Percentiles rank a stretch among this genome's conserved stretches.
Conservation (phyloP, 2,329 filamentous ascomycete genomes). For the Trichoderma gracile region DNA sequence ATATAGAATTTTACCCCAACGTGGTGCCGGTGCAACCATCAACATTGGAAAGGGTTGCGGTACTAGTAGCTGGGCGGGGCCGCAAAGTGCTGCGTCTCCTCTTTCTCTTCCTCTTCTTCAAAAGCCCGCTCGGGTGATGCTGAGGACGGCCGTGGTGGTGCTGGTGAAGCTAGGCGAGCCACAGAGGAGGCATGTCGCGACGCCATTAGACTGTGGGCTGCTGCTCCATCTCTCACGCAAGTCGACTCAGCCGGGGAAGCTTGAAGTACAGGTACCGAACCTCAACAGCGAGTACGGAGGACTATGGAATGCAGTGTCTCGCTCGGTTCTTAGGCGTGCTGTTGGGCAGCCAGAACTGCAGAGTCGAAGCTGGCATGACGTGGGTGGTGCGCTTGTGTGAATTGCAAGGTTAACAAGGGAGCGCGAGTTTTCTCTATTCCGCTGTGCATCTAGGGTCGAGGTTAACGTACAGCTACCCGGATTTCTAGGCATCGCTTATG, state of each 20-base stretch:
- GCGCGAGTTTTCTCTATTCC: background rate
- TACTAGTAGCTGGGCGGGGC: conserved; percentile 18
- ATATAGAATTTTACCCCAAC: conserved; percentile 24
- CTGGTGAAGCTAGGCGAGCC: background rate
- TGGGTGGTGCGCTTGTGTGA: background rate
- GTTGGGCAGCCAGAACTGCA: too few relatives aligned
- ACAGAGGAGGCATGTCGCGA: background rate
- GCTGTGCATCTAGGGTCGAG: background rate
- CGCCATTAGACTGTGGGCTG: background rate
- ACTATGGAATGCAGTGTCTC: background rate
- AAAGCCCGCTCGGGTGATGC: background rate
- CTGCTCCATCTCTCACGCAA: background rate
- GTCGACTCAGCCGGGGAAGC: background rate
- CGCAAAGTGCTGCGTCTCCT: background rate
- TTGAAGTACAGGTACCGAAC: background rate
- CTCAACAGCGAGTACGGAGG: background rate
- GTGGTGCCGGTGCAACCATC: conserved; percentile 11
- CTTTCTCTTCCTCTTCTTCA: background rate
- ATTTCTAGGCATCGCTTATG: conserved; percentile 21
- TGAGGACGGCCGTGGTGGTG: background rate
- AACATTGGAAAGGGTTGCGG: background rate
- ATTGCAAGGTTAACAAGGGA: background rate
- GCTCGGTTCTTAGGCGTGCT: too few relatives aligned
- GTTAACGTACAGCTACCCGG: background rate
- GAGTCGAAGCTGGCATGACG: background rate